phyloP scores from a whole-genome alignment of 23 red algal genomes.

The Cyanidioschyzon merolae region DNA sequence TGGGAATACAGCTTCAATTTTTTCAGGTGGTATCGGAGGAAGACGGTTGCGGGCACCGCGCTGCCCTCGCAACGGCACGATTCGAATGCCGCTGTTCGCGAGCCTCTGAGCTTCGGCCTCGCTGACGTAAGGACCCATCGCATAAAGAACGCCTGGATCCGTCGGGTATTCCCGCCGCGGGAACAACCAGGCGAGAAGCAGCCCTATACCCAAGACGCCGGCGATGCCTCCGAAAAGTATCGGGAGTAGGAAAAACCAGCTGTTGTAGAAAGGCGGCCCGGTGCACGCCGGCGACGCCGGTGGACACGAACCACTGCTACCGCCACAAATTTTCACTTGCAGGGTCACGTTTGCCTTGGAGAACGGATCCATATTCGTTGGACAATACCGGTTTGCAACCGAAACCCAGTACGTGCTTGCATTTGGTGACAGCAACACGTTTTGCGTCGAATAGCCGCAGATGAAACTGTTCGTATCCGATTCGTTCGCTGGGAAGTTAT shows the following conservation, averaged over 20 bases:
- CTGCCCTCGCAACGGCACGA: neutral
- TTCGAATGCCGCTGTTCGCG: neutral
- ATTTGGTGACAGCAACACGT: neutral
- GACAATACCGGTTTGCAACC: neutral
- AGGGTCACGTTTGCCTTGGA: neutral
- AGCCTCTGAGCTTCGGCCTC: neutral
- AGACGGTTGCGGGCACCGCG: neutral
- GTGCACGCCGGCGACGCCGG: neutral
- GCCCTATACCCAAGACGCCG: neutral
- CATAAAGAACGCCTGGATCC: neutral
- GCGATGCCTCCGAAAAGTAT: slow-evolving; percentile 4
- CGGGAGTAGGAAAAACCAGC: slow-evolving; percentile 1
- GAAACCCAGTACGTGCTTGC: neutral
- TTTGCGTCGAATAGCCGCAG: neutral
- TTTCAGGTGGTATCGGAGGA: neutral
- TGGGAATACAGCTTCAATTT: neutral
- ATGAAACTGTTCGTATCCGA: neutral
- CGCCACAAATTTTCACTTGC: neutral
- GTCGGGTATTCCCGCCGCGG: neutral
- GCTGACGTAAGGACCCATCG: neutral
- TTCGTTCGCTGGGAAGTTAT: neutral
- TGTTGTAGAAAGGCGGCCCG: neutral
- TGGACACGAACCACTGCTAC: neutral
- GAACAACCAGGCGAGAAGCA: slow-evolving; percentile 12
- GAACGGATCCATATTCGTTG: neutral